Base-by-base conservation (phyloP, 2,329 filamentous ascomycete species). In the Pleomassaria siparia region DNA sequence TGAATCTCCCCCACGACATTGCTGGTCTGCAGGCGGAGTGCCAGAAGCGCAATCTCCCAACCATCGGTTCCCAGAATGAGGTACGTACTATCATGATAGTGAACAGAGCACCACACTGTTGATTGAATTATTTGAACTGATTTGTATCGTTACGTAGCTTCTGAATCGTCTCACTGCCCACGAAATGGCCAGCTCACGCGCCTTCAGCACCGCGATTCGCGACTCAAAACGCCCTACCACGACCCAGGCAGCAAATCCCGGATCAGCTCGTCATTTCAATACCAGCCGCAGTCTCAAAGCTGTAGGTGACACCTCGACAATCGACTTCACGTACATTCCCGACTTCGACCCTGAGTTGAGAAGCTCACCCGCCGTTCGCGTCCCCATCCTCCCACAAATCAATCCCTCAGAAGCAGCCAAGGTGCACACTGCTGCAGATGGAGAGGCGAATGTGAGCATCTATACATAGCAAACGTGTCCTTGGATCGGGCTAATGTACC, bases 281-380 rank as follows among this genome's bases (percentile, higher is more conserved):
- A 84, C 82, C 51, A 81, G 77, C 53, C 79, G 80, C 51, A 68
- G 75, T 50, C 70, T 77, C 44, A 83, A 84, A 64, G 70, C 79
- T 22, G 74, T 80, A 53, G 76, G 79, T 44, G 82, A 85, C 70
- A 72, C 69, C 49, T 83, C 80, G 32, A 82, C 82, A 33, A 80
- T 86, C 50, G 83, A 86, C 72, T 84, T 85, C 60, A 77, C 78
- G 58, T 84, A 79, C 71, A 73, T 85, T 56, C 83, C 83, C 28
- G 73, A 74, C 46, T 72, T 77, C 55, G 71, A 76, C 42, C 67
- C 76, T 25, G 73, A 78, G 41, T 56, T 63, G 12, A 49, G 67
- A 12, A 54, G 65, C 37, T 61, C 65, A 22, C 62, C 72, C 4
- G 62, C 70, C 28, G 63, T 76, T 10, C 74, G 75, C 40, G 74